phyloP scores from a whole-genome alignment of 1,284 basidiomycete species.

The Tremellales sp. region DNA sequence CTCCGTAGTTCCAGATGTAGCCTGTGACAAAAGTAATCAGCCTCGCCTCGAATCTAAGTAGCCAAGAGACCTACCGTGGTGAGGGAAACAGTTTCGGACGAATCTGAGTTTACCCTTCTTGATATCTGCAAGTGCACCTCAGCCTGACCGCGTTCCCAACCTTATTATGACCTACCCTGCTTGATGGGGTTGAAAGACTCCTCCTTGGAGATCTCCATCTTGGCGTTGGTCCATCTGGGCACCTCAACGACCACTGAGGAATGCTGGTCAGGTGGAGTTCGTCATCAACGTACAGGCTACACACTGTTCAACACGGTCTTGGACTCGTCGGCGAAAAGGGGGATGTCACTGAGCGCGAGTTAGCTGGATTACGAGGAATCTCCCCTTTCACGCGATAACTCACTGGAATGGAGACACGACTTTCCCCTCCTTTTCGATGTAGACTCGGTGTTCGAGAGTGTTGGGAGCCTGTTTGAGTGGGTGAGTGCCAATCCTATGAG shows the following conservation, averaged over 20 bases:
- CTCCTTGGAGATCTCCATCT: slow-evolving; percentile 98
- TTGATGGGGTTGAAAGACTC: slow-evolving; percentile 99
- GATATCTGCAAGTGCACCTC: slow-evolving; percentile 36
- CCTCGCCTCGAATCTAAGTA: neutral
- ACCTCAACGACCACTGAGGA: slow-evolving; percentile 83
- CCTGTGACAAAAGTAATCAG: slow-evolving; percentile 11
- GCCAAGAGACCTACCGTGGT: slow-evolving; percentile 71
- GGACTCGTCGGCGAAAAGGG: slow-evolving; percentile 89
- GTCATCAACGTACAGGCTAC: slow-evolving; percentile 1
- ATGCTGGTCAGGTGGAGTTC: slow-evolving; percentile 1
- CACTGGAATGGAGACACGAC: slow-evolving; percentile 85
- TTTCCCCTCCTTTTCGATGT: slow-evolving; percentile 79
- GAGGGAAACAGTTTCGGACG: slow-evolving; percentile 99
- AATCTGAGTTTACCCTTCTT: slow-evolving; percentile 82
- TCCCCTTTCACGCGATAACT: too few relatives aligned
- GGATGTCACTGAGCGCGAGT: slow-evolving; percentile 62
- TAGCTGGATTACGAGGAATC: too few relatives aligned
- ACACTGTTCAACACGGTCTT: slow-evolving; percentile 85
- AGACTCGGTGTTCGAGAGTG: slow-evolving; percentile 94
- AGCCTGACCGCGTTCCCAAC: neutral
- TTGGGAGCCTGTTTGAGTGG: slow-evolving; percentile 60
- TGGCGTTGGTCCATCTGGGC: slow-evolving; percentile 99
- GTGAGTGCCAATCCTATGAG: neutral
- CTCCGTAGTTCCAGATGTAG: slow-evolving; percentile 93
- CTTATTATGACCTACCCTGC: slow-evolving; percentile 55